These are phyloP conservation scores for Leonotis leonurus DNA, from an alignment of 257 asterid species.

Conservation along the genomic window DNA sequence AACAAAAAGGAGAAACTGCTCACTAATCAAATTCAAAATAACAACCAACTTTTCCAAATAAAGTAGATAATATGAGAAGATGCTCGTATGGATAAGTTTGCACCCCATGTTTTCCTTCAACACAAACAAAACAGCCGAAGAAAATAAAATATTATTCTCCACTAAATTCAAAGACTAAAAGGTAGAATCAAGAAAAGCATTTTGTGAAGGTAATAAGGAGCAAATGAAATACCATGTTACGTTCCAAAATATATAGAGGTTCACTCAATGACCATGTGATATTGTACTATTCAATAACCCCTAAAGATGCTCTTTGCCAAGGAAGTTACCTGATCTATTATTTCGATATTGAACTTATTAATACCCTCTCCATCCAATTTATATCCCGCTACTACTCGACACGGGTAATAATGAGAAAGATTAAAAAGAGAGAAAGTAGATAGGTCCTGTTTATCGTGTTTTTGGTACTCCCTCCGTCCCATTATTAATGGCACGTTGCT, in stretches of 20 bases:
- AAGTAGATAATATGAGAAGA: background rate
- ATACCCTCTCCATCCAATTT: too few relatives aligned
- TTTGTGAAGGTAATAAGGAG: background rate
- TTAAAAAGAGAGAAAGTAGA: too few relatives aligned
- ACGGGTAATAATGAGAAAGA: too few relatives aligned
- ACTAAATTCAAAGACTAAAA: background rate
- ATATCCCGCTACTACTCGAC: too few relatives aligned
- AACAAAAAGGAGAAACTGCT: background rate
- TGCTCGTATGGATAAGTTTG: background rate
- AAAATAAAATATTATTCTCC: slow-evolving; percentile 5
- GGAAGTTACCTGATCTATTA: background rate
- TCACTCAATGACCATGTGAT: background rate
- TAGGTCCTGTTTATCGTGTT: too few relatives aligned
- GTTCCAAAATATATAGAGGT: background rate
- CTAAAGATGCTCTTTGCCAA: background rate
- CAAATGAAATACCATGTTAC: background rate
- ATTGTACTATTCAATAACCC: background rate
- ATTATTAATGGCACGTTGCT: too few relatives aligned
- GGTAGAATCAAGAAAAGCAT: background rate
- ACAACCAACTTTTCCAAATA: background rate
- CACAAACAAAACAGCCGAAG: background rate
- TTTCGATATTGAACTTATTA: background rate
- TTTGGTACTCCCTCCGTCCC: too few relatives aligned
- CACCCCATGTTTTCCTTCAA: slow-evolving; percentile 5
- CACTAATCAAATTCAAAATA: background rate